A percentile compares a stretch with the other conserved stretches of the same genome.
phyloP scores from a whole-genome alignment of 805 yeast genomes.

The Candida boleticola region DNA sequence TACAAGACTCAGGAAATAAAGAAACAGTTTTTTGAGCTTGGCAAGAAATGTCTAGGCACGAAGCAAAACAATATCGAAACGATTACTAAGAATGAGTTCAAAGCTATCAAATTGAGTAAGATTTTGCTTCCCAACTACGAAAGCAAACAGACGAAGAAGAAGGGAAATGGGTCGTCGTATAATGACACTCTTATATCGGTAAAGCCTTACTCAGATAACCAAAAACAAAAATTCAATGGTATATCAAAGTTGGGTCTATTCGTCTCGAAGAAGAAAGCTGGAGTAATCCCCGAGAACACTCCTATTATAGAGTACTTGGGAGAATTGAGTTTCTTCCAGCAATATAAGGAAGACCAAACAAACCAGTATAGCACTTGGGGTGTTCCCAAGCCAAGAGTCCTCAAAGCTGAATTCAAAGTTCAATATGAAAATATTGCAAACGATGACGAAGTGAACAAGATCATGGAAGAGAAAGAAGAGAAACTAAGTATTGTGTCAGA shows the following conservation, averaged over 20 bases:
- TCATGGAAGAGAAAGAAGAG: not conserved
- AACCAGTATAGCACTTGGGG: conserved; percentile 81
- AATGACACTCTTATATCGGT: conserved; percentile 43
- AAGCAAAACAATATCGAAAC: not conserved
- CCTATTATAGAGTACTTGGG: conserved; percentile 67
- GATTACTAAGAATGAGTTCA: conserved; percentile 6
- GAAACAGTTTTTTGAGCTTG: conserved; percentile 19
- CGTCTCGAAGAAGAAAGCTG: conserved; percentile 15
- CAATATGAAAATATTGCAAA: not conserved
- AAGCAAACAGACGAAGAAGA: conserved; percentile 28
- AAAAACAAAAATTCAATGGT: conserved; percentile 62
- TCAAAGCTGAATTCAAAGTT: conserved; percentile 17
- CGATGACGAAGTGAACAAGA: not conserved
- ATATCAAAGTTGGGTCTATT: conserved; percentile 67
- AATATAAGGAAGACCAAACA: conserved; percentile 59
- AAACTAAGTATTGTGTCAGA: conserved; percentile 54
- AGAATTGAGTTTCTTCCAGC: conserved; percentile 62
- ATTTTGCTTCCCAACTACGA: conserved; percentile 36
- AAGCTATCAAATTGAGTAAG: conserved; percentile 23
- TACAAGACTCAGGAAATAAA: conserved; percentile 38
- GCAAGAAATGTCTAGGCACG: conserved; percentile 7
- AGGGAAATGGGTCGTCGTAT: conserved; percentile 10
- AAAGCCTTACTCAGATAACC: conserved; percentile 56
- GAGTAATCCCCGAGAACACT: conserved; percentile 42
- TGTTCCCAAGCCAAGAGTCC: conserved; percentile 49